These are phyloP conservation scores for Zymoseptoria pseudotritici DNA, from an alignment of 2,329 filamentous ascomycete genomes.

Conservation along the genomic window DNA sequence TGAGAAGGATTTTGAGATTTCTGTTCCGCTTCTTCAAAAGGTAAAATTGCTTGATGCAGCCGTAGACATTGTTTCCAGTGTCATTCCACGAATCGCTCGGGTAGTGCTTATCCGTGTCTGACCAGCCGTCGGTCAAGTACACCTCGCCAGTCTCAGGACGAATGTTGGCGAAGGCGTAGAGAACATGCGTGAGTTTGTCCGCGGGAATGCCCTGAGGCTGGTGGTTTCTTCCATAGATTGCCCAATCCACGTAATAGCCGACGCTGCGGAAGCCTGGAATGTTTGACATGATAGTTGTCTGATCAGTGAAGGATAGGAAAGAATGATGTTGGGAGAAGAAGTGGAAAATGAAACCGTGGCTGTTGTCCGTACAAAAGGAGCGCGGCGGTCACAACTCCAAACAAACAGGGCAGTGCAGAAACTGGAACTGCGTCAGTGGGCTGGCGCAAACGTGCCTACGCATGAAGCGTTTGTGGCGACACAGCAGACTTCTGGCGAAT, in stretches of 20 bases:
- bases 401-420: slow-evolving; percentile 17
- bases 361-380: background rate
- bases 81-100: slow-evolving; percentile 58
- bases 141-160: slow-evolving; percentile 73
- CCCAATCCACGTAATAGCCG: slow-evolving; percentile 32
- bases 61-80: slow-evolving; percentile 64
- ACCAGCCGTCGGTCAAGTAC: slow-evolving; percentile 59
- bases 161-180: slow-evolving; percentile 89
- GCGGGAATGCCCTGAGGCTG: slow-evolving; percentile 76
- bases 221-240: slow-evolving; percentile 51
- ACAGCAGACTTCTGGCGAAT: background rate
- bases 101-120: slow-evolving; percentile 65
- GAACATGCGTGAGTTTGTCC: slow-evolving; percentile 76
- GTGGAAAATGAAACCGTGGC: background rate
- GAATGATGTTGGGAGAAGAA: slow-evolving; percentile 1
- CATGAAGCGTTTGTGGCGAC: slow-evolving; percentile 4
- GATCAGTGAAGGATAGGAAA: background rate
- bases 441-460: slow-evolving; percentile 2
- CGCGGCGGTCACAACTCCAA: slow-evolving; percentile 3
- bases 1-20: slow-evolving; percentile 70
- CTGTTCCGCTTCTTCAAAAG: slow-evolving; percentile 69
- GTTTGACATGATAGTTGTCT: slow-evolving; percentile 10
- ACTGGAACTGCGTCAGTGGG: background rate
- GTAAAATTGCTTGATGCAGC: slow-evolving; percentile 69
- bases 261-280: slow-evolving; percentile 25